Conservation (phyloP, 345 rosid species). For the Ceriops zippeliana region DNA sequence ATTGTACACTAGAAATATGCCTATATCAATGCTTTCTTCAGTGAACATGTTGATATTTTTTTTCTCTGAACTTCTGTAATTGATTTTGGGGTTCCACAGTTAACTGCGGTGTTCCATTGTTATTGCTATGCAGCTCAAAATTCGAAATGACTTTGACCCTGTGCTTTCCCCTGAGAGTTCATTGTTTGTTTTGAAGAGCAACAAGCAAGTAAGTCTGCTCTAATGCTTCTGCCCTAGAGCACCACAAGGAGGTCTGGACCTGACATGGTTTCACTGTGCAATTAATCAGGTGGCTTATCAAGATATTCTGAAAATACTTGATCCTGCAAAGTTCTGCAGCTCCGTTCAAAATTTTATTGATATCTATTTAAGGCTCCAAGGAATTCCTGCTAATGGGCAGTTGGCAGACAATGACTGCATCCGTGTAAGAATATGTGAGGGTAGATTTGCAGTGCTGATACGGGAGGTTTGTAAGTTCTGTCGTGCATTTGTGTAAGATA, state of each 20-base stretch:
- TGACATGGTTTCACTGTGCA: conserved; percentile 11
- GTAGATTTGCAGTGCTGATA: conserved; percentile 94
- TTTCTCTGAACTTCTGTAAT: conserved; percentile 3
- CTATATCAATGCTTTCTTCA: neutral
- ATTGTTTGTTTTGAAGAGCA: conserved; percentile 89
- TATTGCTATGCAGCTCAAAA: conserved; percentile 68
- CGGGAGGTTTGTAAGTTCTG: conserved; percentile 65
- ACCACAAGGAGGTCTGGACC: conserved; percentile 6
- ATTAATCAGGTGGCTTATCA: conserved; percentile 68
- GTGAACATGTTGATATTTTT: conserved; percentile 2
- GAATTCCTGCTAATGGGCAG: conserved; percentile 76
- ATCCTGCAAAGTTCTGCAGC: conserved; percentile 72
- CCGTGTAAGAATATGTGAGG: conserved; percentile 96
- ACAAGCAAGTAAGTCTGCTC: conserved; percentile 63
- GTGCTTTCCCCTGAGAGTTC: conserved; percentile 99
- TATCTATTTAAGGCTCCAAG: conserved; percentile 83
- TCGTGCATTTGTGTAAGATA: conserved; percentile 9
- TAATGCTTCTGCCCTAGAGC: conserved; percentile 8
- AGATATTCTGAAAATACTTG: conserved; percentile 87
- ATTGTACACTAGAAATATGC: too few species aligned
- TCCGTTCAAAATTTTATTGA: conserved; percentile 93
- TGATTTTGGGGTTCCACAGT: neutral
- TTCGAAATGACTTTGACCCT: conserved; percentile 99
- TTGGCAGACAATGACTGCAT: conserved; percentile 91
- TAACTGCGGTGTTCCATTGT: conserved; percentile 11